Conservation (phyloP, 1,284 basidiomycete genomes). For the Malassezia nana region DNA sequence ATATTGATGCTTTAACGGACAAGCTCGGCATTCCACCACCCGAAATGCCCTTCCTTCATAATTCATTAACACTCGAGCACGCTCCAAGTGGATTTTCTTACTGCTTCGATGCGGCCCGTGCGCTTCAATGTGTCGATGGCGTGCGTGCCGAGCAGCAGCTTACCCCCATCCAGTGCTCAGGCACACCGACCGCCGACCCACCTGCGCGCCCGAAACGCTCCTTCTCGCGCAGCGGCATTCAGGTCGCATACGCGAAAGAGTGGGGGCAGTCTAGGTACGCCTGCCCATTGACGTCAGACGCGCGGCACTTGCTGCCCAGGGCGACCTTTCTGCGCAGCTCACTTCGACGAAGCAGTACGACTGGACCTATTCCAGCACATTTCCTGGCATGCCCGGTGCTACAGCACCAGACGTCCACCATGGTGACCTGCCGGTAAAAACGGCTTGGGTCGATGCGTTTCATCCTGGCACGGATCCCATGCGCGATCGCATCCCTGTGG, state of each 20-base stretch:
- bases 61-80: slow-evolving; percentile 59
- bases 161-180: slow-evolving; percentile 2
- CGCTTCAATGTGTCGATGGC: slow-evolving; percentile 62
- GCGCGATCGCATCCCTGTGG: slow-evolving; percentile 40
- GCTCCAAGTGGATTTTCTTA: slow-evolving; percentile 59
- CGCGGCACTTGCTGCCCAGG: not conserved
- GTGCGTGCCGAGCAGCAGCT: slow-evolving; percentile 58
- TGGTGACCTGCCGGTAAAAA: not conserved
- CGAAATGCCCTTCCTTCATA: slow-evolving; percentile 94
- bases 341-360: slow-evolving; percentile 57
- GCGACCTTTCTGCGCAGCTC: slow-evolving; percentile 17
- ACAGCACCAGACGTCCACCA: slow-evolving; percentile 1
- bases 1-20: slow-evolving; percentile 56
- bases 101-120: slow-evolving; percentile 61
- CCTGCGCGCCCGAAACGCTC: not conserved
- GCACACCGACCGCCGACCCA: not conserved
- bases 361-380: slow-evolving; percentile 92
- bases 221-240: slow-evolving; percentile 56
- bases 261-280: slow-evolving; percentile 77
- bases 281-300: not conserved
- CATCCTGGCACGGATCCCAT: slow-evolving; percentile 28
- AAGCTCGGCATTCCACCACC: slow-evolving; percentile 73
- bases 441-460: slow-evolving; percentile 16
- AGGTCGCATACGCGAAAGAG: slow-evolving; percentile 84
- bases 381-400: slow-evolving; percentile 57